These are phyloP conservation scores for Monilinia fructigena DNA, from an alignment of 2,329 filamentous ascomycete species.

Conservation along the genomic window DNA sequence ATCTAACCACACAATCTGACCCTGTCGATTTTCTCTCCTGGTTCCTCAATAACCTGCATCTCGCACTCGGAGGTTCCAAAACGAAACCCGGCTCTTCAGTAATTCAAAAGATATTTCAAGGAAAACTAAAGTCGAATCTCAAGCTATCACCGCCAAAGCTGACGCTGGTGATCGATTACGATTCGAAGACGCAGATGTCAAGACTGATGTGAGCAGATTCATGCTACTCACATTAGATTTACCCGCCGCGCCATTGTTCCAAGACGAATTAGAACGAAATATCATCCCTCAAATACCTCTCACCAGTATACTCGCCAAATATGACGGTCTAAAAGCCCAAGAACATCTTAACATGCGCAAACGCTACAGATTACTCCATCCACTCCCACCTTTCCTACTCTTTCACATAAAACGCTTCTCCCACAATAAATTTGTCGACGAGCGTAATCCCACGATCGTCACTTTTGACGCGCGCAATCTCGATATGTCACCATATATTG, in stretches of 20 bases:
- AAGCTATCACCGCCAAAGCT: constrained; percentile 87
- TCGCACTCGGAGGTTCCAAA: constrained; percentile 86
- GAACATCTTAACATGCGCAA: constrained; percentile 87
- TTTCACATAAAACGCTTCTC: constrained; percentile 98
- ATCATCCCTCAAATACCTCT: constrained; percentile 93
- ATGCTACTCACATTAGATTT: constrained; percentile 91
- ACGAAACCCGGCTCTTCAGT: constrained; percentile 82
- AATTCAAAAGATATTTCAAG: constrained; percentile 91
- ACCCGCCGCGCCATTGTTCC: constrained; percentile 88
- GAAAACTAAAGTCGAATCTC: constrained; percentile 85
- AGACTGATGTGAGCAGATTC: constrained; percentile 75
- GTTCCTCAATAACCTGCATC: constrained; percentile 95
- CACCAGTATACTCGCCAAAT: constrained; percentile 80
- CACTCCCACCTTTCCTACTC: constrained; percentile 83
- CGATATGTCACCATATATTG: constrained; percentile 86
- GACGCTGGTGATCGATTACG: constrained; percentile 83
- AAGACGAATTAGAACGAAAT: constrained; percentile 90
- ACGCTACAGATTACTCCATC: constrained; percentile 85
- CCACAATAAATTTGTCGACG: constrained; percentile 92
- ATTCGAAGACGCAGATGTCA: constrained; percentile 86
- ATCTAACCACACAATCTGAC: constrained; percentile 85
- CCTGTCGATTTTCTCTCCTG: constrained; percentile 95
- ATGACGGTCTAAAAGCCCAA: constrained; percentile 83
- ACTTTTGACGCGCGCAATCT: constrained; percentile 86
- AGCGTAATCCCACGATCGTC: constrained; percentile 97